Evolutionary conservation across 148 eudicot genomes (phyloP).

Genomic region (Hydrangea macrophylla): DNA sequence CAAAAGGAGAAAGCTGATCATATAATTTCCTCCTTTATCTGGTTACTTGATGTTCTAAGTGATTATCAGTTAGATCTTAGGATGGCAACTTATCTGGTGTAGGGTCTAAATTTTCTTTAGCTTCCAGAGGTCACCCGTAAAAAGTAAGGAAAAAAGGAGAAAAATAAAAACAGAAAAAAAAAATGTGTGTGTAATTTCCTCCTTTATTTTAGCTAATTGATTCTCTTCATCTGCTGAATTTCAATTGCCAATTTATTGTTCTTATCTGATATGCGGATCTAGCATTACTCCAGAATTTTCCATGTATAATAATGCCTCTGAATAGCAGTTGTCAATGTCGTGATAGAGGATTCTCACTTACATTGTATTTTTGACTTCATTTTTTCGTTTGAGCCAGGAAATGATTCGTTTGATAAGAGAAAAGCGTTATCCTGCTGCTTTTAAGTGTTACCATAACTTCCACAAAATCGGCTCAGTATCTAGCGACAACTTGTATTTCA

Average conservation of each 20-base stretch:
- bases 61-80: neutral
- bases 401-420: constrained; percentile 80
- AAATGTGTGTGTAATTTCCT: too few species aligned
- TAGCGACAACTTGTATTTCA: constrained; percentile 54
- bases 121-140: too few species aligned
- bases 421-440: constrained; percentile 73
- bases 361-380: neutral
- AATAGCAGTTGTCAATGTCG: neutral
- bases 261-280: too few species aligned
- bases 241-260: neutral
- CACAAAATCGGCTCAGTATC: constrained; percentile 53
- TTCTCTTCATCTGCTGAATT: too few species aligned
- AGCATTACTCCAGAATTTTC: too few species aligned
- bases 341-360: neutral
- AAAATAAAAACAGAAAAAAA: too few species aligned
- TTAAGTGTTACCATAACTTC: constrained; percentile 77
- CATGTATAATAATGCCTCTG: neutral
- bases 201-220: too few species aligned
- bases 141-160: too few species aligned
- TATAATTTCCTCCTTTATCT: neutral
- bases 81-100: neutral
- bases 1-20: too few species aligned
- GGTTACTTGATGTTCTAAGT: neutral
- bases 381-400: constrained; percentile 52
- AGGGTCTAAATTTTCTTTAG: too few species aligned